Evolutionary conservation across 257 asterid genomes (phyloP).

Genomic region (Agastache rugosa): DNA sequence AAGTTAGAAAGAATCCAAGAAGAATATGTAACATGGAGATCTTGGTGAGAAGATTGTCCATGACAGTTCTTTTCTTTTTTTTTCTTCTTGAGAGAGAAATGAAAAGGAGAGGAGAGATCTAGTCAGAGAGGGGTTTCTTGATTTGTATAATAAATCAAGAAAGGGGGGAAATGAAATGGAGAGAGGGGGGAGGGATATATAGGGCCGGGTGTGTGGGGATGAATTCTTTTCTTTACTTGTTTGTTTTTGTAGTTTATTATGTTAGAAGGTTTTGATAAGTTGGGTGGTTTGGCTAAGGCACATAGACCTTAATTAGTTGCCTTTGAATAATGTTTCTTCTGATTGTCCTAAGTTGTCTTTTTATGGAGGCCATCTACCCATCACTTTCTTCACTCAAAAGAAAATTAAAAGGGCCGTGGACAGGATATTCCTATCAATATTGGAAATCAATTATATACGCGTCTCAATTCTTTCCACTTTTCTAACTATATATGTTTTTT

Average conservation of each 20-base stretch:
- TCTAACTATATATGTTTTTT: not conserved
- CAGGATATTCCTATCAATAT: conserved; percentile 35
- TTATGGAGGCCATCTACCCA: conserved; percentile 40
- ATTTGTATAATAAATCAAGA: conserved; percentile 15
- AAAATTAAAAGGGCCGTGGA: conserved; percentile 29
- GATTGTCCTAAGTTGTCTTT: conserved; percentile 46
- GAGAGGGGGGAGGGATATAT: conserved; percentile 40
- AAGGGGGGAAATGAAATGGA: conserved; percentile 51
- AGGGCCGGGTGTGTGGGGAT: conserved; percentile 11
- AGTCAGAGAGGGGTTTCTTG: conserved; percentile 25
- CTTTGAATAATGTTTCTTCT: conserved; percentile 35
- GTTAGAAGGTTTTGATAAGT: conserved; percentile 31
- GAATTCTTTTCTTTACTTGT: conserved; percentile 66
- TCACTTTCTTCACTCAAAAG: conserved; percentile 56
- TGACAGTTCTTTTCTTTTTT: conserved; percentile 22
- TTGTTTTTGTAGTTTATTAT: conserved; percentile 44
- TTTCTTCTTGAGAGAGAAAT: conserved; percentile 30
- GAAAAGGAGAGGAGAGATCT: conserved; percentile 12
- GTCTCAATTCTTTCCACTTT: conserved; percentile 13
- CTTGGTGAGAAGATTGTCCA: conserved; percentile 51
- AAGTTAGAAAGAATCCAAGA: conserved; percentile 45
- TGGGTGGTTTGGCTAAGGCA: conserved; percentile 43
- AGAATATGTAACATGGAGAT: conserved; percentile 57
- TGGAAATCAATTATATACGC: conserved; percentile 26
- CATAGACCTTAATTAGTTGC: conserved; percentile 7